These are phyloP conservation scores for Fonsecaea pedrosoi DNA, from an alignment of 2,329 filamentous ascomycete genomes.

Conservation along the genomic window DNA sequence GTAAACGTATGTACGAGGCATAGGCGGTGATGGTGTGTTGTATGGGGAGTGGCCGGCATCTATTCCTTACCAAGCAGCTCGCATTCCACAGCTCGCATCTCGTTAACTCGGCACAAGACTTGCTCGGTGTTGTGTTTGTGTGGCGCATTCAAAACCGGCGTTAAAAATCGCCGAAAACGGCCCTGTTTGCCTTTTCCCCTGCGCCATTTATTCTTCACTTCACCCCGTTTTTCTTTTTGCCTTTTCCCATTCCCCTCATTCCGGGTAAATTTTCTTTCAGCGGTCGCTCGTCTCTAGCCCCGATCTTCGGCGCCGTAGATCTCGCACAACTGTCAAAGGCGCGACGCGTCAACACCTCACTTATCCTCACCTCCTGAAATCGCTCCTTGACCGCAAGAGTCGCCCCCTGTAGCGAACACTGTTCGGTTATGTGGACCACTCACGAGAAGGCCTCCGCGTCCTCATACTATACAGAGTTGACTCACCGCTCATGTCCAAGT, in stretches of 20 bases:
- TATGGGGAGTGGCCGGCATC: neutral
- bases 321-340: neutral
- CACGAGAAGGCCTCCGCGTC: neutral
- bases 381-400: neutral
- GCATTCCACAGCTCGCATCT: neutral
- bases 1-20: neutral
- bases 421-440: neutral
- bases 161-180: neutral
- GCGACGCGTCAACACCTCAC: conserved; percentile 1
- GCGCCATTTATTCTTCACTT: conserved; percentile 2
- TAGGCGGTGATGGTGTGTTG: neutral
- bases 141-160: neutral
- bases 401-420: neutral
- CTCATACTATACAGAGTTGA: neutral
- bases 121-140: neutral
- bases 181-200: neutral
- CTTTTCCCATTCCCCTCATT: neutral
- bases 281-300: neutral
- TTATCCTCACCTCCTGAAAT: neutral
- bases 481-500: neutral
- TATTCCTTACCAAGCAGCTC: neutral
- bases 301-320: conserved; percentile 1
- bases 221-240: neutral
- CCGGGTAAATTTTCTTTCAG: neutral
- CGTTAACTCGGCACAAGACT: too few species aligned